Conservation (phyloP, 768 basidiomycete species). For the Rickenella mellea region DNA sequence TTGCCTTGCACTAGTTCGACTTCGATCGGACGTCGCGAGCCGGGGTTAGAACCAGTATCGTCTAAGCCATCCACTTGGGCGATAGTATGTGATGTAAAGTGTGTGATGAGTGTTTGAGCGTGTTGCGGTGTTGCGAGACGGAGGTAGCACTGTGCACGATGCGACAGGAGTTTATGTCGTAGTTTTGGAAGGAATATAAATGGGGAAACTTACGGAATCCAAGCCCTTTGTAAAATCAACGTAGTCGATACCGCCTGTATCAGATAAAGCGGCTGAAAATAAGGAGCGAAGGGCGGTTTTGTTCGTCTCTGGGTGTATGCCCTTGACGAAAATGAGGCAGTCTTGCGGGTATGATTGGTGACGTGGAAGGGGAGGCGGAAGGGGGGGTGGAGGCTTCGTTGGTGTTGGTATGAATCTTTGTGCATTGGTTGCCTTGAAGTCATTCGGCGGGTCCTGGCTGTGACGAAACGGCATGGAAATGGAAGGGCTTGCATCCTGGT, state of each 20-base stretch:
- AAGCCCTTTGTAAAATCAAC: slow-evolving; percentile 74
- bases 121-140: slow-evolving; percentile 49
- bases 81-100: slow-evolving; percentile 29
- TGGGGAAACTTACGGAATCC: slow-evolving; percentile 43
- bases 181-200: not conserved
- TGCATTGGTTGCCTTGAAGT: not conserved
- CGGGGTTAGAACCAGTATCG: slow-evolving; percentile 26
- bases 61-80: slow-evolving; percentile 49
- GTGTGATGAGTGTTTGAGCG: slow-evolving; percentile 31
- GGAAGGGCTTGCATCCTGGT: not conserved
- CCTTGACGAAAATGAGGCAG: slow-evolving; percentile 63
- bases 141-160: slow-evolving; percentile 52
- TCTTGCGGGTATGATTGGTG: slow-evolving; percentile 42
- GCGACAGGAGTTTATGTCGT: not conserved
- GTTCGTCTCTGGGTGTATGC: slow-evolving; percentile 68
- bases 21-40: slow-evolving; percentile 19
- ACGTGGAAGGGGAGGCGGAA: slow-evolving; percentile 7
- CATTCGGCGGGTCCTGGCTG: not conserved
- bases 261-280: slow-evolving; percentile 35
- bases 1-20: slow-evolving; percentile 53
- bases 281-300: slow-evolving; percentile 67
- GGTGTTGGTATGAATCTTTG: not conserved
- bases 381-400: not conserved
- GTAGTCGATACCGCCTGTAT: slow-evolving; percentile 51
- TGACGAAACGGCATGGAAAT: not conserved